phyloP scores from a whole-genome alignment of 2,329 filamentous ascomycete genomes.

The Aphanocladium album region DNA sequence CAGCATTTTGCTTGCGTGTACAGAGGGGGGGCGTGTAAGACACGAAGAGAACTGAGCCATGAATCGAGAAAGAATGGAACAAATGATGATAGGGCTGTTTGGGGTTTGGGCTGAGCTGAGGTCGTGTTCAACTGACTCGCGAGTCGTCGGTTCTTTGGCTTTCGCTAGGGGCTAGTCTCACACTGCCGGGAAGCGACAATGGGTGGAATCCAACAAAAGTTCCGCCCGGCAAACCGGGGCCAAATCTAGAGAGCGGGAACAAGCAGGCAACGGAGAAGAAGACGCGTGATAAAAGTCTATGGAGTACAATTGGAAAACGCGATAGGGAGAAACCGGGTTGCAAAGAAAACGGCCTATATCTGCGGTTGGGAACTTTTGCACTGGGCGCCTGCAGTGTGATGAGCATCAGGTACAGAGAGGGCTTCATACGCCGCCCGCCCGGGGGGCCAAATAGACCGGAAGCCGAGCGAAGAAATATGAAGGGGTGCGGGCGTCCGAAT shows the following conservation, averaged over 20 bases:
- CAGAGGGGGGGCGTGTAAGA: neutral
- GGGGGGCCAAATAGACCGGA: neutral
- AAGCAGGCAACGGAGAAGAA: neutral
- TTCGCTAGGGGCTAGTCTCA: too few species aligned
- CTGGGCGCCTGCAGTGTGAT: neutral
- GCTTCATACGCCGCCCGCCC: neutral
- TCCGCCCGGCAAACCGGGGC: neutral
- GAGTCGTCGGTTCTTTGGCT: neutral
- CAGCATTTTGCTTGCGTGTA: neutral
- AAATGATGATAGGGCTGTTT: neutral
- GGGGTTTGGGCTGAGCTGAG: neutral
- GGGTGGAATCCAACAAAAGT: neutral
- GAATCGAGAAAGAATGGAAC: neutral
- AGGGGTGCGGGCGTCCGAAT: neutral
- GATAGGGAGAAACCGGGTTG: neutral
- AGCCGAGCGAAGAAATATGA: neutral
- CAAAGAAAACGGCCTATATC: neutral
- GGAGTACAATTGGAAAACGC: too few species aligned
- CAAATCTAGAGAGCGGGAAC: neutral
- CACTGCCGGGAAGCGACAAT: too few species aligned
- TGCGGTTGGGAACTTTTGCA: neutral
- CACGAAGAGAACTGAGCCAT: neutral
- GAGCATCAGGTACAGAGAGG: neutral
- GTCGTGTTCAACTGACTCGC: neutral
- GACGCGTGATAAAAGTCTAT: neutral